A percentile compares a stretch with the other conserved stretches of the same genome.
phyloP scores from a whole-genome alignment of 345 rosid genomes.

The Eucalyptus polyanthemos region DNA sequence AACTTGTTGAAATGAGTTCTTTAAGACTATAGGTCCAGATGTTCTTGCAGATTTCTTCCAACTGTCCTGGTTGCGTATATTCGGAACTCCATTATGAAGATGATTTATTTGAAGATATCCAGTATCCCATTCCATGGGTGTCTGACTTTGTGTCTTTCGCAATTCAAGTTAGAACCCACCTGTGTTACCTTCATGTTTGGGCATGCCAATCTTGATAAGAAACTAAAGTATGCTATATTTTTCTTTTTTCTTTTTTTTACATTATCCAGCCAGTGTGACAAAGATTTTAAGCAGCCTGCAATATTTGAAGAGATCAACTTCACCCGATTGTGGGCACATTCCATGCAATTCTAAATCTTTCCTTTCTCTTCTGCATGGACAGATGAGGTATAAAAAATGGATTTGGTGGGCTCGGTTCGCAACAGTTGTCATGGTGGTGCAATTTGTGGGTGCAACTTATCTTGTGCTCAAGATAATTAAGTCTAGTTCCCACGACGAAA shows the following conservation, averaged over 20 bases:
- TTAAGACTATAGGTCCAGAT: not conserved
- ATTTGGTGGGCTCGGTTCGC: constrained; percentile 72
- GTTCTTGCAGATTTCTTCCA: not conserved
- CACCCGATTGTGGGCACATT: not conserved
- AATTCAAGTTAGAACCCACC: not conserved
- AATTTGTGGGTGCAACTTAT: constrained; percentile 49
- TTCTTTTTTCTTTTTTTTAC: not conserved
- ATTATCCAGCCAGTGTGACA: not conserved
- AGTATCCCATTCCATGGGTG: not conserved
- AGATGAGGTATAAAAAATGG: constrained; percentile 78
- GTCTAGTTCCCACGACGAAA: constrained; percentile 30
- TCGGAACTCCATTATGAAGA: not conserved
- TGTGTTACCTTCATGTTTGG: not conserved
- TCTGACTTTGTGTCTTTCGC: not conserved
- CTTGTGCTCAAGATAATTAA: constrained; percentile 34
- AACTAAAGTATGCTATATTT: not conserved
- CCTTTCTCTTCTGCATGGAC: not conserved
- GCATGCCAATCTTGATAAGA: not conserved
- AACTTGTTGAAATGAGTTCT: not conserved
- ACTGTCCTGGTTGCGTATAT: not conserved
- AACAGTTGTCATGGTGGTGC: constrained; percentile 45
- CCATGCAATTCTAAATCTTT: not conserved
- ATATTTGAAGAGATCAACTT: not conserved
- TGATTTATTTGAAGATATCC: not conserved
- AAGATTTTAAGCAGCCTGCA: not conserved